These are phyloP conservation scores for Mortierella antarctica DNA, from an alignment of 192 early-diverging fungal species.

Conservation along the genomic window DNA sequence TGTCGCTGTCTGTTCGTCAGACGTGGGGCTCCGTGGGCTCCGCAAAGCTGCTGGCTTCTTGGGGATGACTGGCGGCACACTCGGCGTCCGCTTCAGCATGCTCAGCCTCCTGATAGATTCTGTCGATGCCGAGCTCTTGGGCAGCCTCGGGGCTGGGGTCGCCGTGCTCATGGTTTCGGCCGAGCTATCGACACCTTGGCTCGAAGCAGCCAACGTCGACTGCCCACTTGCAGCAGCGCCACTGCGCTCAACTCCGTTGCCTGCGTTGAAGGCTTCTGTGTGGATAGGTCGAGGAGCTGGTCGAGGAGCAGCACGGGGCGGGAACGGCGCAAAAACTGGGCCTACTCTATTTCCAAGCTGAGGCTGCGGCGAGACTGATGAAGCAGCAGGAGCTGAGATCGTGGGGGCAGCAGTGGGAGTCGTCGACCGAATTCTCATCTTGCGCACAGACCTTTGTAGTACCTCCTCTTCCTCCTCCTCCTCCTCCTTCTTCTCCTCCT, in stretches of 20 bases:
- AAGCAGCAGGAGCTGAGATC: slow-evolving; percentile 2
- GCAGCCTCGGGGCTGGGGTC: slow-evolving; percentile 16
- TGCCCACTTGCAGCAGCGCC: background rate
- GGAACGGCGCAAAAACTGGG: slow-evolving; percentile 33
- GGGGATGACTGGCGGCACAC: slow-evolving; percentile 25
- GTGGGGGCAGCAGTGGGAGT: background rate
- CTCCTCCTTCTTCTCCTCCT: slow-evolving; percentile 9
- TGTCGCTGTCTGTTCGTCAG: slow-evolving; percentile 7
- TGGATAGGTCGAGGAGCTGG: slow-evolving; percentile 18
- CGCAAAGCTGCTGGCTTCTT: slow-evolving; percentile 38
- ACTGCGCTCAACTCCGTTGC: background rate
- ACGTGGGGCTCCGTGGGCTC: background rate
- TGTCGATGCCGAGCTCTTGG: slow-evolving; percentile 30
- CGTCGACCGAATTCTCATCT: slow-evolving; percentile 3
- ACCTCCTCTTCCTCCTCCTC: slow-evolving; percentile 47
- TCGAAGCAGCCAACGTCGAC: background rate
- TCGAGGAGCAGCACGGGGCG: slow-evolving; percentile 22
- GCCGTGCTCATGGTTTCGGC: too few species aligned
- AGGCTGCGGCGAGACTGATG: slow-evolving; percentile 1
- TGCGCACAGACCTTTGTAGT: slow-evolving; percentile 27
- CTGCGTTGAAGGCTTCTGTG: slow-evolving; percentile 1
- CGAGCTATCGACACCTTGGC: background rate
- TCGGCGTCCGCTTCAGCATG: slow-evolving; percentile 4
- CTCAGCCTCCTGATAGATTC: slow-evolving; percentile 11
- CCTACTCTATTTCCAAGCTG: background rate